phyloP scores from a whole-genome alignment of 331 rosid species.

The Arachis monticola region DNA sequence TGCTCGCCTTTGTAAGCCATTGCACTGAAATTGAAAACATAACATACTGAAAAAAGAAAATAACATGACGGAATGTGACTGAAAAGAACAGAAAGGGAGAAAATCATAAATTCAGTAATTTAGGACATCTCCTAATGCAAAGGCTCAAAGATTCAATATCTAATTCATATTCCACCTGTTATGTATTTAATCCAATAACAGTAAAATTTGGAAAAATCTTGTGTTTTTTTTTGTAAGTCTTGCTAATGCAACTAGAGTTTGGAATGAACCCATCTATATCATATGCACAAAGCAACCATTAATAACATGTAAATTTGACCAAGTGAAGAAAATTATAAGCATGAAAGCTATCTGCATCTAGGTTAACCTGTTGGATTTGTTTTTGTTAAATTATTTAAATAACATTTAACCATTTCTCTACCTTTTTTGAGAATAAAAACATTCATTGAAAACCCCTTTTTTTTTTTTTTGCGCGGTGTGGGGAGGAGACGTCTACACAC shows the following conservation, averaged over 20 bases:
- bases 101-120: not conserved
- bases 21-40: slow-evolving; percentile 70
- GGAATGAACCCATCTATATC: slow-evolving; percentile 20
- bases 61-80: slow-evolving; percentile 21
- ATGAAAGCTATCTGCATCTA: slow-evolving; percentile 13
- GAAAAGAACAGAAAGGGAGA: slow-evolving; percentile 4
- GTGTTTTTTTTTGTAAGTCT: slow-evolving; percentile 3
- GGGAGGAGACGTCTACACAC: too few relatives aligned
- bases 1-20: slow-evolving; percentile 76
- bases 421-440: too few relatives aligned
- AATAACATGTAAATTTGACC: slow-evolving; percentile 29
- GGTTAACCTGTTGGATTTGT: too few relatives aligned
- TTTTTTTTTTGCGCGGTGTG: too few relatives aligned
- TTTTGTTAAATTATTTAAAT: too few relatives aligned
- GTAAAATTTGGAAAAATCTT: slow-evolving; percentile 15
- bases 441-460: too few relatives aligned
- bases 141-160: not conserved
- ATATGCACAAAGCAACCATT: not conserved
- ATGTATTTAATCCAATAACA: not conserved
- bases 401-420: too few relatives aligned
- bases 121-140: slow-evolving; percentile 4
- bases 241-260: not conserved
- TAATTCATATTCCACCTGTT: not conserved
- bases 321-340: slow-evolving; percentile 17
- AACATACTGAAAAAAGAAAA: slow-evolving; percentile 38